Base-by-base conservation (phyloP, 768 basidiomycete genomes). In the Fistulinella prunicolor region DNA sequence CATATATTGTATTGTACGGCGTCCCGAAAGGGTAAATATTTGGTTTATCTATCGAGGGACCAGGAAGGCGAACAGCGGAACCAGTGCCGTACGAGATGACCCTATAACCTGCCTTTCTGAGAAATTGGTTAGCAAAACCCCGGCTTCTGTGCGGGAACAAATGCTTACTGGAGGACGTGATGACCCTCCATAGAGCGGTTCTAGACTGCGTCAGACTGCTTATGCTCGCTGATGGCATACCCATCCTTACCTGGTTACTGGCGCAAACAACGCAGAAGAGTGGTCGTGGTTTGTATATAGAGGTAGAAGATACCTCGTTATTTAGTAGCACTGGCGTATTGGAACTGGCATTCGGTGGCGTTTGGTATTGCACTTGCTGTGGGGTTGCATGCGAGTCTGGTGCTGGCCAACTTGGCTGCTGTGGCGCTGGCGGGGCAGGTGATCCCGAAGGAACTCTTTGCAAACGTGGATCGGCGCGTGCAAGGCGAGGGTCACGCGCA, bases 111-210 rank as follows among this genome's bases (percentile, higher is more conserved):
- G 91, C 94, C 72, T 94, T 89, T 42, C 94, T 96, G 44, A 28
- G 45, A 51, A 17, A n/a, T n/a, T 19, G 21, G 47, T 64, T 49
- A 55, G 47, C 24, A 49, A 29, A 32, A n/a, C n/a, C 28, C 10
- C 6, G 1, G 9, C 37, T 19, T 30, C 13, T n/a, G 32, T 4
- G 13, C 34, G 39, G 24, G 16, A 19, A 26, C 1, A 7, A 49
- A 9, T 39, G 79, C 92, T 72, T 56, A 96, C 93, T 85, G 72
- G 44, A 98, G 69, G 13, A 94, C 91, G 61, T 82, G 79, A 62
- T 99, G 96, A 0, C 92, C 96, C 70, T 98, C 96, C 96, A 99
- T 99, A 1, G 94, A 95, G 40, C 94, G 85, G 64, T 96, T 96
- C 94, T 96, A 57, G 28, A 44, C 23, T 48, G 47, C 39, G 58